Percentiles rank a stretch among this genome's conserved stretches.
Conservation (phyloP, 2,329 filamentous ascomycete genomes). For the Talaromyces amestolkiae region DNA sequence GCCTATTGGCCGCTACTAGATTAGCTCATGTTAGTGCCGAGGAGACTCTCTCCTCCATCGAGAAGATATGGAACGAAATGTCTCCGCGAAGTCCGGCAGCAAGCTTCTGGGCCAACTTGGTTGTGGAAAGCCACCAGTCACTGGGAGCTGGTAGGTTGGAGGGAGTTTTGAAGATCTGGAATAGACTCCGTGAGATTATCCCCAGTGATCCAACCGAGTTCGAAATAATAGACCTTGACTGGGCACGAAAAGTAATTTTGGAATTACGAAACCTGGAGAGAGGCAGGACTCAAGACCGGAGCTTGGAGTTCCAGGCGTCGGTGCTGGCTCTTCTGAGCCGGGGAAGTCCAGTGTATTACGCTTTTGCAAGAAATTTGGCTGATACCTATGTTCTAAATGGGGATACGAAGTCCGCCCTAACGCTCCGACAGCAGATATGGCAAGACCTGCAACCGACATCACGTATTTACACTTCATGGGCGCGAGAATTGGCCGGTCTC, state of each 20-base stretch:
- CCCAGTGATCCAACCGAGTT: slow-evolving; percentile 2
- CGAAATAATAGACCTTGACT: slow-evolving; percentile 4
- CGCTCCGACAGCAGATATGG: slow-evolving; percentile 4
- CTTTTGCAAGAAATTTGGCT: slow-evolving; percentile 1
- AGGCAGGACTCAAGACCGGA: slow-evolving; percentile 1
- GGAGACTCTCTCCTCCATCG: neutral
- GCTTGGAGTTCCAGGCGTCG: slow-evolving; percentile 7
- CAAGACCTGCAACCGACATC: slow-evolving; percentile 6
- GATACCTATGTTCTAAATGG: slow-evolving; percentile 4
- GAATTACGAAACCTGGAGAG: slow-evolving; percentile 6
- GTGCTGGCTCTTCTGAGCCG: slow-evolving; percentile 1
- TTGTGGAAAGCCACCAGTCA: neutral
- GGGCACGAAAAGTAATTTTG: slow-evolving; percentile 8
- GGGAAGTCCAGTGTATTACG: slow-evolving; percentile 8
- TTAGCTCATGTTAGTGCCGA: neutral
- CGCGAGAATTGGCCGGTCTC: slow-evolving; percentile 3
- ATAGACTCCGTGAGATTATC: slow-evolving; percentile 6
- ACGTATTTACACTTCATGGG: slow-evolving; percentile 7
- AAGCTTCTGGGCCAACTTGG: slow-evolving; percentile 2
- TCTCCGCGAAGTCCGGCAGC: neutral
- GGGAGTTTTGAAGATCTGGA: slow-evolving; percentile 3
- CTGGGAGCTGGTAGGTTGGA: neutral
- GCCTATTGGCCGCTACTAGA: neutral
- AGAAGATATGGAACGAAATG: slow-evolving; percentile 2
- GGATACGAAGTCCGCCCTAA: neutral